Evolutionary conservation across 352 stramenopile species (phyloP).

Genomic region (Phytophthora citricola): DNA sequence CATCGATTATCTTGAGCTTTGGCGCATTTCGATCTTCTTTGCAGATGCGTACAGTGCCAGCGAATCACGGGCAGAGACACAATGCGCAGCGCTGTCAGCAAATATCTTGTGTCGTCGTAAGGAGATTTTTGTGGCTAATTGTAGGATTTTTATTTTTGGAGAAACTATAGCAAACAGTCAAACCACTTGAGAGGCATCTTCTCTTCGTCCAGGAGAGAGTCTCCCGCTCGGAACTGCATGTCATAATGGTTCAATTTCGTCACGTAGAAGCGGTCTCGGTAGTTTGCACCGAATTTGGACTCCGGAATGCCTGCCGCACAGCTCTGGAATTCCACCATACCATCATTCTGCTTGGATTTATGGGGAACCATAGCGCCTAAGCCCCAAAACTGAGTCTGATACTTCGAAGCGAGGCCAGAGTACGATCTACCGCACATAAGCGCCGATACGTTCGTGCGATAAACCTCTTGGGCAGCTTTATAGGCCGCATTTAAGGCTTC

Average conservation of each 20-base stretch:
- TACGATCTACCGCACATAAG: constrained; percentile 35
- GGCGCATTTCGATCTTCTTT: constrained; percentile 4
- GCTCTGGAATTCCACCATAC: constrained; percentile 31
- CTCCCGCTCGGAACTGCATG: constrained; percentile 48
- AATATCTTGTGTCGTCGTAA: constrained; percentile 14
- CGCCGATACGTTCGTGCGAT: constrained; percentile 31
- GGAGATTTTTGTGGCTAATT: too few relatives aligned
- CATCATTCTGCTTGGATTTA: constrained; percentile 30
- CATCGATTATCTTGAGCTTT: constrained; percentile 7
- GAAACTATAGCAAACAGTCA: constrained; percentile 48
- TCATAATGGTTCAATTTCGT: constrained; percentile 59
- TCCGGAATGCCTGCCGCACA: constrained; percentile 25
- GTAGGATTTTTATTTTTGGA: too few relatives aligned
- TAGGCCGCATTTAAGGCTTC: constrained; percentile 18
- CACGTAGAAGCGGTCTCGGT: constrained; percentile 47
- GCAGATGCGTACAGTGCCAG: neutral
- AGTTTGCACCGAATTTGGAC: constrained; percentile 39
- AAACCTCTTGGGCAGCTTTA: constrained; percentile 22
- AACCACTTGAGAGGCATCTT: constrained; percentile 64
- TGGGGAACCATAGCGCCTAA: constrained; percentile 21
- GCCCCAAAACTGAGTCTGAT: constrained; percentile 14
- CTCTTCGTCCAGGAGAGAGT: constrained; percentile 39
- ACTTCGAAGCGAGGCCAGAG: constrained; percentile 24
- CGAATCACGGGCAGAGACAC: neutral
- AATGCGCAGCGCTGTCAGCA: neutral